A percentile compares a stretch with the other conserved stretches of the same genome.
phyloP scores from a whole-genome alignment of 331 rosid genomes.

The Acacia pycnantha region DNA sequence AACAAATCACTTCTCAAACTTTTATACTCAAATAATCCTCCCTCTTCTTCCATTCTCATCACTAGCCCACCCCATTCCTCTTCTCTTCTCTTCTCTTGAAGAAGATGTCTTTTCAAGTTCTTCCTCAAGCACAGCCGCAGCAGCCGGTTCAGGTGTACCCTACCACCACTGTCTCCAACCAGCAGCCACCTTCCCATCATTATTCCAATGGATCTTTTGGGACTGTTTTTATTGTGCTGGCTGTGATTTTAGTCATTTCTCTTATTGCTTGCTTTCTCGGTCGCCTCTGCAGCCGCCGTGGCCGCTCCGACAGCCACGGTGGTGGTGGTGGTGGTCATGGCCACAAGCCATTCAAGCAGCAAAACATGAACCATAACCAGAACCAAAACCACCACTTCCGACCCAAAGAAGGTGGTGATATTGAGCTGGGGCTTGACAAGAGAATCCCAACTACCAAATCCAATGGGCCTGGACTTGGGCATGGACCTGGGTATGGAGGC shows the following conservation, averaged over 20 bases:
- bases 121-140: slow-evolving; percentile 41
- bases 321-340: neutral
- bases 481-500: neutral
- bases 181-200: slow-evolving; percentile 54
- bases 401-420: slow-evolving; percentile 41
- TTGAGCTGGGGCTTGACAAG: slow-evolving; percentile 64
- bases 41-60: neutral
- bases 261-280: slow-evolving; percentile 77
- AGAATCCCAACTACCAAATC: slow-evolving; percentile 36
- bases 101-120: slow-evolving; percentile 58
- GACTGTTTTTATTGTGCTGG: slow-evolving; percentile 78
- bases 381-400: slow-evolving; percentile 22
- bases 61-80: neutral
- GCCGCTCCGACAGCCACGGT: neutral
- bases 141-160: slow-evolving; percentile 57
- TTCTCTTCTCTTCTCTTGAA: neutral
- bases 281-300: slow-evolving; percentile 62
- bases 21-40: slow-evolving; percentile 16
- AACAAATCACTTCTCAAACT: slow-evolving; percentile 31
- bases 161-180: slow-evolving; percentile 32
- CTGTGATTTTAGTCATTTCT: slow-evolving; percentile 68
- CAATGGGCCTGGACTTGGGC: neutral
- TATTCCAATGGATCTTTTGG: slow-evolving; percentile 86
- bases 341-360: slow-evolving; percentile 38
- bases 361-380: slow-evolving; percentile 21